A percentile compares a stretch with the other conserved stretches of the same genome.
Evolutionary conservation across 148 eudicot species (phyloP).

Genomic region (Chenopodium quinoa): DNA sequence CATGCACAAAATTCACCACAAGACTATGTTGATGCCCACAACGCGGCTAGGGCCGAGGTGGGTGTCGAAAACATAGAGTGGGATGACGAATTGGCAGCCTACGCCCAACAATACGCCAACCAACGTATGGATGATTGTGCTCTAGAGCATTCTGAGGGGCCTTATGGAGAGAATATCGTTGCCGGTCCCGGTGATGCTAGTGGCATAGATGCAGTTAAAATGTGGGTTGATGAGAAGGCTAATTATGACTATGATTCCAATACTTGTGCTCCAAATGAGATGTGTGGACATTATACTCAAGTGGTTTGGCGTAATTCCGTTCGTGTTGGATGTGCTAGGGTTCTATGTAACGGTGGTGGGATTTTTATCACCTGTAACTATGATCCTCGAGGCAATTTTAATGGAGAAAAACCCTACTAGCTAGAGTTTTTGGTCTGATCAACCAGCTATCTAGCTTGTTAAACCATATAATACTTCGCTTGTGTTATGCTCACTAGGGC

Average conservation of each 20-base stretch:
- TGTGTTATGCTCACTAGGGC: too few relatives aligned
- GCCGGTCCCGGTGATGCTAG: not conserved
- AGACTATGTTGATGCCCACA: constrained; percentile 36
- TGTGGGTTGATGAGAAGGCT: constrained; percentile 19
- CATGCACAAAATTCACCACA: constrained; percentile 37
- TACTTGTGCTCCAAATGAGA: constrained; percentile 26
- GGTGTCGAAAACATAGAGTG: constrained; percentile 24
- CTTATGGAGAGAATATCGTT: constrained; percentile 25
- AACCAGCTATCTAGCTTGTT: too few relatives aligned
- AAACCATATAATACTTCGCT: too few relatives aligned
- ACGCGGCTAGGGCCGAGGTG: constrained; percentile 31
- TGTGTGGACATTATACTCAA: constrained; percentile 18
- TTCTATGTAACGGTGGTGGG: not conserved
- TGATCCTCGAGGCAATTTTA: not conserved
- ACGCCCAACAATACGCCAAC: constrained; percentile 34
- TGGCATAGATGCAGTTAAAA: constrained; percentile 19
- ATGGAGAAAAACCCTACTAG: not conserved
- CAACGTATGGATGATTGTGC: constrained; percentile 27
- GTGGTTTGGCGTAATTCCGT: not conserved
- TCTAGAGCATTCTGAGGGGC: constrained; percentile 24
- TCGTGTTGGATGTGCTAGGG: not conserved
- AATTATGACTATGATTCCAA: constrained; percentile 39
- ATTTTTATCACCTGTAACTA: not conserved
- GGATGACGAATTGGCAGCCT: constrained; percentile 26
- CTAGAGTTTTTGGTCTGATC: too few relatives aligned